Conservation (phyloP, 441 rosid genomes). For the Croton laevigatus region DNA sequence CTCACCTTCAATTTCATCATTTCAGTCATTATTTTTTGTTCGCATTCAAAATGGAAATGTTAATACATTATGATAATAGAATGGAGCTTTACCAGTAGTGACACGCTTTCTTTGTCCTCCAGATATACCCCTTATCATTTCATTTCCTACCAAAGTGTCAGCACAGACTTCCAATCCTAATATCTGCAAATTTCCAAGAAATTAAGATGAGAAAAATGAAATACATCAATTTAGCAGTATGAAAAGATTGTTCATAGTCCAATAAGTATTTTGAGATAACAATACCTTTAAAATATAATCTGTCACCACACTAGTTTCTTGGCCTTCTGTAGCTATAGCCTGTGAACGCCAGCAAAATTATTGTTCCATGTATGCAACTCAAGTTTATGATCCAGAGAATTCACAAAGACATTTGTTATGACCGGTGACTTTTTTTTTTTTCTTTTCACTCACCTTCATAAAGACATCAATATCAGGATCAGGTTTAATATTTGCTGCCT, state of each 20-base stretch:
- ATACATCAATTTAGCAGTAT: not conserved
- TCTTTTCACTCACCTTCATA: constrained; percentile 21
- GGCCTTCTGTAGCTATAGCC: constrained; percentile 61
- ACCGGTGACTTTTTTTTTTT: not conserved
- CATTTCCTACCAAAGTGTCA: constrained; percentile 76
- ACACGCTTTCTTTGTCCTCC: constrained; percentile 92
- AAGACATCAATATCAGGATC: constrained; percentile 26
- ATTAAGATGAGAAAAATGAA: not conserved
- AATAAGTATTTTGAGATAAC: not conserved
- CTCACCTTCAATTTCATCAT: constrained; percentile 45
- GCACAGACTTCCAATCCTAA: constrained; percentile 83
- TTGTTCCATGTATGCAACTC: not conserved
- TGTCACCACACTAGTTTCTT: constrained; percentile 58
- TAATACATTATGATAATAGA: not conserved
- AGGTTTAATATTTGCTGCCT: constrained; percentile 23
- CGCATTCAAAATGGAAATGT: not conserved
- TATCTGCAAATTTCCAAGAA: constrained; percentile 35
- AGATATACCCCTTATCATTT: constrained; percentile 85
- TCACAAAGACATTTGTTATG: not conserved
- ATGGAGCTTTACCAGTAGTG: constrained; percentile 54
- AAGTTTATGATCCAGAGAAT: not conserved
- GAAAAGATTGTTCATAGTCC: not conserved
- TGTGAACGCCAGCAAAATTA: constrained; percentile 9
- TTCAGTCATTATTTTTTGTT: not conserved
- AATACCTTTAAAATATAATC: constrained; percentile 61